Evolutionary conservation across 148 eudicot species (phyloP), one percentile per base, ranked within the genome.

Genomic region (Rhododendron molle): DNA sequence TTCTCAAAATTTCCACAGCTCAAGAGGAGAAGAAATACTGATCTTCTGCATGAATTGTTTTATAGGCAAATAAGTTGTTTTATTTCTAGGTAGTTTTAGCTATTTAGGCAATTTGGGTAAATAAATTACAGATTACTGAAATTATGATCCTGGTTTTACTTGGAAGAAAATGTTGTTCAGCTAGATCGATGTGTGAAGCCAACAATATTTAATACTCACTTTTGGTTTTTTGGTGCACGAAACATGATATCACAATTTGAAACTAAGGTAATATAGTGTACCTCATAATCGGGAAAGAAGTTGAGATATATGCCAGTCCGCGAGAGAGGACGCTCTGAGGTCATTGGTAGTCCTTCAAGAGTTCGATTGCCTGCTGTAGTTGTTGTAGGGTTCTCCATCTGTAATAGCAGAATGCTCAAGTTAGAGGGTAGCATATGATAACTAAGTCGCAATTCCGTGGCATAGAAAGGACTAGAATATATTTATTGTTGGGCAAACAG

Each of bases 341-440:
- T 32, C 83, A 87, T 38, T 79, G 93, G 86, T 26, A 82, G 81
- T 30, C 91, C 92, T 78, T 85, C 81, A 56, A 88, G 86, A 38
- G 88, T 82, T 54, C 54, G 81, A 86, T 85, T 83, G 65, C 83
- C 83, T 32, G 50, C 79, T 49, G 85, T 79, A 58, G 52, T 54
- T 38, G 87, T 77, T 80, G 86, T 78, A 83, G 89, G 82, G 38
- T 87, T 85, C 26, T 87, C 89, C 84, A 81, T 78, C 91, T 91
- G 84, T 40, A 84, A 84, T 77, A 79, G 85, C 81, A 86, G 28
- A 32, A 71, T 71, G 76, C 76, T 7, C 16, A 71, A 82, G 20
- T 84, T 78, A 28, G 69, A 81, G 5, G 49, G 49, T 28, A 36
- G 2, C 21, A 15, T 54, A 16, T 8, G 49, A 62, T 47, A 56